Base-by-base conservation (phyloP, 345 rosid species). In the Garcia nutans region DNA sequence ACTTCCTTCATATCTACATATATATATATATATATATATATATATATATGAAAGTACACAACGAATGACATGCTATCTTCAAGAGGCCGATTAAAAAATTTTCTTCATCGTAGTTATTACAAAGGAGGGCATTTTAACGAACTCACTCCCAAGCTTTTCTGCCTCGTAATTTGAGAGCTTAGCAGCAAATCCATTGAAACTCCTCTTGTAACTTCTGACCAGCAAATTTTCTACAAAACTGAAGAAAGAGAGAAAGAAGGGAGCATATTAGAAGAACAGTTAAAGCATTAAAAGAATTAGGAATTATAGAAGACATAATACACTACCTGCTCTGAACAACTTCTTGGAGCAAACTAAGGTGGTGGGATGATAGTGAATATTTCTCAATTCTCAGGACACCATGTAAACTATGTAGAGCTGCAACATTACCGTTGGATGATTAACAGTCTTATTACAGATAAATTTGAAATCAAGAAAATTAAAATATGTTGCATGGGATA, bases 131-230 rank as follows among this genome's bases (percentile, higher is more conserved):
- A 15, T 44, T 10, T 10, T 45, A 44, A 22, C 28, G 17, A n/a
- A 81, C 87, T 83, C 47, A 87, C 91, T 11, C 3, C 88, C 80
- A 11, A 91, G 61, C 71, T 50, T 62, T 68, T 79, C 57, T 11
- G 84, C 87, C 81, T 91, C 96, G 2, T 63, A 17, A 28, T 81
- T 74, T 3, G 81, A 84, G 62, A 91, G 86, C 8, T 70, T 70
- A 10, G 91, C 90, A 0, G 84, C 91, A 66, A 91, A 87, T 19
- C 89, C 93, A 68, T 87, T 89, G 81, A 91, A 89, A 75, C 93
- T 91, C 79, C 82, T 85, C n/a, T 2, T 75, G 75, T 86, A 89
- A 57, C 90, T 89, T 82, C 85, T 84, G 42, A 89, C 55, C 76
- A 91, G 26, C 10, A 76, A 78, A 56, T 76, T 75, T 63, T 55